Conservation (phyloP, 2,329 filamentous ascomycete species). For the Acrocalymma vagum region DNA sequence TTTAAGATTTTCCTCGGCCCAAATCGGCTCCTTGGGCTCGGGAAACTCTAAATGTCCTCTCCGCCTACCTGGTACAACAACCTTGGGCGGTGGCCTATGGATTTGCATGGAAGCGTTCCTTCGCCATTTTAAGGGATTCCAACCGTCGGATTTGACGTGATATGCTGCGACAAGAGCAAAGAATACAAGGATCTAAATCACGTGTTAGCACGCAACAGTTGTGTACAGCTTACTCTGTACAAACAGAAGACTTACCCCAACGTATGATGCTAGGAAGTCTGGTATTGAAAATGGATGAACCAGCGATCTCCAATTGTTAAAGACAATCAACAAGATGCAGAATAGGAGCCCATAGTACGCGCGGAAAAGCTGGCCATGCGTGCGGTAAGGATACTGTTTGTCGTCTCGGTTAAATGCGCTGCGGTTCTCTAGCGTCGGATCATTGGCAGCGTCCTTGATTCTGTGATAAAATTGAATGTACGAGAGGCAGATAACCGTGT, state of each 20-base stretch:
- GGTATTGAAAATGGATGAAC: slow-evolving; percentile 20
- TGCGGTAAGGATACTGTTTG: slow-evolving; percentile 37
- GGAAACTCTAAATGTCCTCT: slow-evolving; percentile 31
- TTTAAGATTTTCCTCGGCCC: slow-evolving; percentile 32
- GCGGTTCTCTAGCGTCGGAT: slow-evolving; percentile 34
- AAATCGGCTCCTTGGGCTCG: slow-evolving; percentile 33
- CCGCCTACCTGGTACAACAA: slow-evolving; percentile 32
- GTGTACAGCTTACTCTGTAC: not conserved
- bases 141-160: slow-evolving; percentile 34
- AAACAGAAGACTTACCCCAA: slow-evolving; percentile 27
- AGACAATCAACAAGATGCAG: slow-evolving; percentile 31
- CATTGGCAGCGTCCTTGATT: slow-evolving; percentile 32
- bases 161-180: slow-evolving; percentile 33
- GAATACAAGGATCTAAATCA: slow-evolving; percentile 25
- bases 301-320: slow-evolving; percentile 37
- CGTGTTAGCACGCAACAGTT: slow-evolving; percentile 2
- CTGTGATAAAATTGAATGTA: slow-evolving; percentile 44
- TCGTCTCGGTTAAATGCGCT: slow-evolving; percentile 35
- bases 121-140: slow-evolving; percentile 35
- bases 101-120: slow-evolving; percentile 37
- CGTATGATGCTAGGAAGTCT: slow-evolving; percentile 29
- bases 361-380: slow-evolving; percentile 33
- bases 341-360: slow-evolving; percentile 37
- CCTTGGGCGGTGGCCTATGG: slow-evolving; percentile 34
- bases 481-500: slow-evolving; percentile 41